Conservation (phyloP, 345 rosid genomes). For the Excoecaria cochinchinensis region DNA sequence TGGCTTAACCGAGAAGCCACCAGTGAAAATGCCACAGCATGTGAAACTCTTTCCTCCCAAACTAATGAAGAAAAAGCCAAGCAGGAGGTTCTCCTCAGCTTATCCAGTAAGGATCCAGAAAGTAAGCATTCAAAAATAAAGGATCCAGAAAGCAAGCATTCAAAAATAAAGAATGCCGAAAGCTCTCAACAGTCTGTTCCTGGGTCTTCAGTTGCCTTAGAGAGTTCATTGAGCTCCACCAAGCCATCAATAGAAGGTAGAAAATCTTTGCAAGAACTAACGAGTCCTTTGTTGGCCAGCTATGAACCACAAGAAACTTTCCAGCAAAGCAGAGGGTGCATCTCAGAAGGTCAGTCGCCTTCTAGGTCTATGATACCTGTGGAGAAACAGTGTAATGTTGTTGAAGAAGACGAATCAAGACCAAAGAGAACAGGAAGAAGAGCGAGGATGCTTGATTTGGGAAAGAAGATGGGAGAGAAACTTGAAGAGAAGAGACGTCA, state of each 20-base stretch:
- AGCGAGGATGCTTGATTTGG: constrained; percentile 74
- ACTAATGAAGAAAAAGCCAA: constrained; percentile 43
- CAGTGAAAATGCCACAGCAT: constrained; percentile 31
- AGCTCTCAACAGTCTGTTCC: constrained; percentile 22
- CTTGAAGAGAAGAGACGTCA: constrained; percentile 84
- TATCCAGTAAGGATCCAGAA: constrained; percentile 32
- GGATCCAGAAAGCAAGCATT: constrained; percentile 40
- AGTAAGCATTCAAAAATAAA: too few species aligned
- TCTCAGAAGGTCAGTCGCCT: constrained; percentile 26
- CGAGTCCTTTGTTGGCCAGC: constrained; percentile 46
- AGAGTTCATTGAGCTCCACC: constrained; percentile 22
- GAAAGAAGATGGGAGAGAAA: constrained; percentile 91
- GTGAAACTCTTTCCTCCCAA: constrained; percentile 27
- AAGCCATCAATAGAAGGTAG: constrained; percentile 25
- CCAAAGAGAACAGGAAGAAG: constrained; percentile 60
- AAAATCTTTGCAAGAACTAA: constrained; percentile 50
- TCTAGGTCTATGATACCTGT: constrained; percentile 30
- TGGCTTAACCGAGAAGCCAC: constrained; percentile 74
- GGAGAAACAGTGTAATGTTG: constrained; percentile 22
- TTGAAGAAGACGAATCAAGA: constrained; percentile 54
- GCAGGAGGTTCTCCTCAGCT: constrained; percentile 24
- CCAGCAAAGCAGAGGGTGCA: constrained; percentile 22
- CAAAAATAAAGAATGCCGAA: constrained; percentile 29
- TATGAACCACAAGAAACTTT: constrained; percentile 34
- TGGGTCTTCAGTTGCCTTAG: constrained; percentile 21